A percentile compares a stretch with the other conserved stretches of the same genome.
Evolutionary conservation across 768 basidiomycete species (phyloP).

Genomic region (Postia placenta): DNA sequence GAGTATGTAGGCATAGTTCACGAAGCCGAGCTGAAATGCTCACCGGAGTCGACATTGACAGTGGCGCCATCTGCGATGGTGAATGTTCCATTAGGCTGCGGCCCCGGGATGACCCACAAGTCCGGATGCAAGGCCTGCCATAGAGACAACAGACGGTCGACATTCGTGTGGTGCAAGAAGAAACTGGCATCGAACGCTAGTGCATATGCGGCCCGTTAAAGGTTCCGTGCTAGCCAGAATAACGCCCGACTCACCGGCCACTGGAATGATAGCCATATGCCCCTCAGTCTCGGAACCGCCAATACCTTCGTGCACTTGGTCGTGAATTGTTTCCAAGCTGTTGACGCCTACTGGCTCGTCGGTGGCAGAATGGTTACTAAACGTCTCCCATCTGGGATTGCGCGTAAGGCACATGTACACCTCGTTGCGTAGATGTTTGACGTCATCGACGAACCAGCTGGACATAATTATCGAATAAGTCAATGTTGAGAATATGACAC

Average conservation of each 20-base stretch:
- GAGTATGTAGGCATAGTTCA: background rate
- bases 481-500: conserved; percentile 2
- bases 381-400: conserved; percentile 33
- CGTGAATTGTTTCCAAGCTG: conserved; percentile 47
- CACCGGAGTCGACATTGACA: conserved; percentile 9
- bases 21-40: background rate
- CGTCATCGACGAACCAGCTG: background rate
- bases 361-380: conserved; percentile 39
- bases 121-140: conserved; percentile 42
- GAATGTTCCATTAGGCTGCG: conserved; percentile 8
- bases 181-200: conserved; percentile 48
- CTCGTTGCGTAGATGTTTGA: conserved; percentile 4
- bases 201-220: background rate
- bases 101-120: conserved; percentile 29
- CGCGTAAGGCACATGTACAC: conserved; percentile 9
- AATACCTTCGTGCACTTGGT: conserved; percentile 32
- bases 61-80: conserved; percentile 8
- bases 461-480: background rate
- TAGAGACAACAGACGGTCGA: conserved; percentile 45
- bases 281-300: conserved; percentile 31
- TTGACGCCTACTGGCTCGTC: conserved; percentile 34
- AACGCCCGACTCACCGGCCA: conserved; percentile 30
- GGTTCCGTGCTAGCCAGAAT: background rate
- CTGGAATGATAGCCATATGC: conserved; percentile 34
- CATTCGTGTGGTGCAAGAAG: conserved; percentile 48